Conservation (phyloP, 805 yeast species). For the Candida silvicultrix region DNA sequence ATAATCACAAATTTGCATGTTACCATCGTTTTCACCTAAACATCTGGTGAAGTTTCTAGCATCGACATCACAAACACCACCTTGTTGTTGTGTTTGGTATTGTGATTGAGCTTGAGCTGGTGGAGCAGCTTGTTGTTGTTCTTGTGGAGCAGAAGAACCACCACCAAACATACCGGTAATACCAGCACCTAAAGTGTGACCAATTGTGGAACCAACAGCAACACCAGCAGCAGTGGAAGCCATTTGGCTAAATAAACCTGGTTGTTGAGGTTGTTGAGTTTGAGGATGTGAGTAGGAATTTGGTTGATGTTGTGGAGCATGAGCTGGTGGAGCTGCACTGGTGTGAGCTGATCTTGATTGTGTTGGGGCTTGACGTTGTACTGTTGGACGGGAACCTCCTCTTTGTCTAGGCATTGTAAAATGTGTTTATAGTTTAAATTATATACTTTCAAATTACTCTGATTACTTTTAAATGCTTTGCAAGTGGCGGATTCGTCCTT, state of each 20-base stretch:
- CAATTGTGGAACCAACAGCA: constrained; percentile 96
- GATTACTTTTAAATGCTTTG: background rate
- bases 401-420: constrained; percentile 39
- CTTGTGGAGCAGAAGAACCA: constrained; percentile 57
- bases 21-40: constrained; percentile 87
- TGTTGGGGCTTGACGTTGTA: constrained; percentile 34
- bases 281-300: constrained; percentile 45
- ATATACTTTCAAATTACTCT: no score
- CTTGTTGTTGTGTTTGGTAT: constrained; percentile 32
- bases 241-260: constrained; percentile 95
- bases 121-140: constrained; percentile 32
- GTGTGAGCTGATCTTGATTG: constrained; percentile 73
- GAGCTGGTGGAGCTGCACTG: constrained; percentile 58
- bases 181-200: constrained; percentile 96
- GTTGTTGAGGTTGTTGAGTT: constrained; percentile 52
- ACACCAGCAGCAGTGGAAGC: constrained; percentile 99
- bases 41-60: constrained; percentile 96
- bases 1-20: constrained; percentile 95
- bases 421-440: background rate
- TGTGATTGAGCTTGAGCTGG: constrained; percentile 33
- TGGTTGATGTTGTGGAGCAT: constrained; percentile 32
- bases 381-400: constrained; percentile 41
- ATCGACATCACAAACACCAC: constrained; percentile 76
- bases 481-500: constrained; percentile 1
- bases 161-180: constrained; percentile 85